Evolutionary conservation across 805 yeast genomes (phyloP), one percentile per base, ranked within the genome.

Genomic region (Candida suzukii): DNA sequence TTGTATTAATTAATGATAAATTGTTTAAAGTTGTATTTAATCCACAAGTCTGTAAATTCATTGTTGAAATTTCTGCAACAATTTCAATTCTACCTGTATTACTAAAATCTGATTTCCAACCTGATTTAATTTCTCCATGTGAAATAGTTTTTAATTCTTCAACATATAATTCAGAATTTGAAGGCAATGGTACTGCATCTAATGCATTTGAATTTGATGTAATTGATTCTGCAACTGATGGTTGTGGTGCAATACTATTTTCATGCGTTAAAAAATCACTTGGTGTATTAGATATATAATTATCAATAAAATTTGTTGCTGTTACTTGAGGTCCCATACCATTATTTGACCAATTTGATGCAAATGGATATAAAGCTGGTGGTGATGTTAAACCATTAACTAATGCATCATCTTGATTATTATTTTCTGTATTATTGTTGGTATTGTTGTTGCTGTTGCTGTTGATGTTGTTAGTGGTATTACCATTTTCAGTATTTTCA

Each of bases 91-190:
- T 71, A 5, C 99, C 99, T 35, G 71, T 71, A 33, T 78, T 83
- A 6, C 79, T 63, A 57, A 83, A 90, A 61, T 93, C 99, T 1
- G 93, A 78, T 59, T 93, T 93, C 99, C 99, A 93, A 3, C 99
- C 99, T 25, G 75, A 70, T 56, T 84, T 86, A 55, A 88, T 62
- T 46, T 86, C 95, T 11, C 96, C 96, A 41, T 79, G 74, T 12
- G 82, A 74, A 9, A 93, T 66, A 4, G 85, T 76, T 25, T 90
- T 71, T 8, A 74, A 73, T 53, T 90, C 96, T 58, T 88, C 95
- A 12, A 79, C 60, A 50, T 73, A 83, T 13, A 84, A 45, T 4
- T 46, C 51, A 1, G 53, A 35, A 1, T 46, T 45, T 3, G 29
- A 47, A 37, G 57, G 45, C 42, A 56, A 33, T 21, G 25, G 35